Conservation (phyloP, 257 asterid species). For the Rehmannia glutinosa region DNA sequence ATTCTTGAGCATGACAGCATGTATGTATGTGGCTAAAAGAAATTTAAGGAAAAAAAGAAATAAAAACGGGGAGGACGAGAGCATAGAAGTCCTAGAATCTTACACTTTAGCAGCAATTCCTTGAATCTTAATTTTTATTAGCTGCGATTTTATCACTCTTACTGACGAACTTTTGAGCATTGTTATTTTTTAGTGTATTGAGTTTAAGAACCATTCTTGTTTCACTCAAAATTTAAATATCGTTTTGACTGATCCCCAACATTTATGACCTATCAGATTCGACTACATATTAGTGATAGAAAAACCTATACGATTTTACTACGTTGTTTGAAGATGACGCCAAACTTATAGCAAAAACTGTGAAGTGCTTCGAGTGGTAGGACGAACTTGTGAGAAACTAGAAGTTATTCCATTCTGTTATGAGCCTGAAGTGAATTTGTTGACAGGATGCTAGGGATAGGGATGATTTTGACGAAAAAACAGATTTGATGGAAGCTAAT, state of each 20-base stretch:
- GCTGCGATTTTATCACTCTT: too few species aligned
- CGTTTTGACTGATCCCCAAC: neutral
- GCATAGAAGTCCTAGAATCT: too few species aligned
- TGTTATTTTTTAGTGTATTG: too few species aligned
- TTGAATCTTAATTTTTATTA: too few species aligned
- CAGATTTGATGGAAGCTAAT: constrained; percentile 47
- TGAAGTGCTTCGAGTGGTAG: neutral
- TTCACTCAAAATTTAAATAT: too few species aligned
- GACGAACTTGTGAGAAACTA: neutral
- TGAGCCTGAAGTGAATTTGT: neutral
- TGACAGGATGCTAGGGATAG: constrained; percentile 77
- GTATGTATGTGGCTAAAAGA: too few species aligned
- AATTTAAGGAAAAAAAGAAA: too few species aligned
- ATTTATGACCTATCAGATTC: neutral
- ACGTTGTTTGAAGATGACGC: neutral
- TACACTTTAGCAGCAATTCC: too few species aligned
- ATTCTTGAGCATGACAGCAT: too few species aligned
- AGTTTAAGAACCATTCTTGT: too few species aligned
- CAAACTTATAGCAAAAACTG: neutral
- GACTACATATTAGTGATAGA: neutral
- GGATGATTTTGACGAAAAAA: constrained; percentile 67
- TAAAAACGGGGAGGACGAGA: too few species aligned
- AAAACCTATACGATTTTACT: neutral
- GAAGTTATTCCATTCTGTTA: neutral
- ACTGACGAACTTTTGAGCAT: too few species aligned